Percentiles rank a stretch among this genome's conserved stretches.
Evolutionary conservation across 2,329 filamentous ascomycete species (phyloP).

Genomic region (Penicillium brevicompactum): DNA sequence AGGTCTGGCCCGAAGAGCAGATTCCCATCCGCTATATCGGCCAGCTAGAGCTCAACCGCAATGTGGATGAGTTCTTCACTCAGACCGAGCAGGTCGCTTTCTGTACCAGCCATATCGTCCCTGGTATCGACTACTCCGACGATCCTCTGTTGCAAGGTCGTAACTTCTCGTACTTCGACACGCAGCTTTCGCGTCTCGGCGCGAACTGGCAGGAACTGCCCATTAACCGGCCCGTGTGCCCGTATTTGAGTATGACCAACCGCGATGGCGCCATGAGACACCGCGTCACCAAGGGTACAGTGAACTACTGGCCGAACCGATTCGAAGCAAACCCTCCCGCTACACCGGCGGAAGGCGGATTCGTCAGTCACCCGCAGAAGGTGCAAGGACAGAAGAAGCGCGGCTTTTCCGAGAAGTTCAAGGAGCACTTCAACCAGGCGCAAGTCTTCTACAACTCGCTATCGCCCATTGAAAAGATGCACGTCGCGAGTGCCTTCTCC

Average conservation of each 20-base stretch:
- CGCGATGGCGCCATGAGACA: slow-evolving; percentile 73
- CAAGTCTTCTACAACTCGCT: slow-evolving; percentile 42
- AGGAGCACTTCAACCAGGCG: slow-evolving; percentile 42
- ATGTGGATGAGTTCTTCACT: slow-evolving; percentile 78
- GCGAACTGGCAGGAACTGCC: slow-evolving; percentile 76
- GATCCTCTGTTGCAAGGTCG: slow-evolving; percentile 75
- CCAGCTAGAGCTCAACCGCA: slow-evolving; percentile 76
- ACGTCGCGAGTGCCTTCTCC: slow-evolving; percentile 39
- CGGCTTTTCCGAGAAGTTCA: slow-evolving; percentile 46
- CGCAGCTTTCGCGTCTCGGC: slow-evolving; percentile 67
- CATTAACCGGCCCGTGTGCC: slow-evolving; percentile 74
- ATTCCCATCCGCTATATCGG: slow-evolving; percentile 77
- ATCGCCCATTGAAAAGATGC: slow-evolving; percentile 37
- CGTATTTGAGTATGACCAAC: slow-evolving; percentile 75
- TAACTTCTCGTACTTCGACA: slow-evolving; percentile 62
- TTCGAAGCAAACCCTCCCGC: slow-evolving; percentile 66
- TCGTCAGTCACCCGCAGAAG: slow-evolving; percentile 67
- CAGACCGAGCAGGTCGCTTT: slow-evolving; percentile 84
- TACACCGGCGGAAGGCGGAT: slow-evolving; percentile 63
- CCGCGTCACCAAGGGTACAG: slow-evolving; percentile 70
- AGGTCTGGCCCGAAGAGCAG: slow-evolving; percentile 79
- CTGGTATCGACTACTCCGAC: slow-evolving; percentile 75
- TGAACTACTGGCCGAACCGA: slow-evolving; percentile 81
- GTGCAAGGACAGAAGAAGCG: slow-evolving; percentile 71
- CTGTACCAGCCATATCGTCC: slow-evolving; percentile 77